phyloP scores from a whole-genome alignment of 2,329 filamentous ascomycete species.

The Penicillium brasilianum region DNA sequence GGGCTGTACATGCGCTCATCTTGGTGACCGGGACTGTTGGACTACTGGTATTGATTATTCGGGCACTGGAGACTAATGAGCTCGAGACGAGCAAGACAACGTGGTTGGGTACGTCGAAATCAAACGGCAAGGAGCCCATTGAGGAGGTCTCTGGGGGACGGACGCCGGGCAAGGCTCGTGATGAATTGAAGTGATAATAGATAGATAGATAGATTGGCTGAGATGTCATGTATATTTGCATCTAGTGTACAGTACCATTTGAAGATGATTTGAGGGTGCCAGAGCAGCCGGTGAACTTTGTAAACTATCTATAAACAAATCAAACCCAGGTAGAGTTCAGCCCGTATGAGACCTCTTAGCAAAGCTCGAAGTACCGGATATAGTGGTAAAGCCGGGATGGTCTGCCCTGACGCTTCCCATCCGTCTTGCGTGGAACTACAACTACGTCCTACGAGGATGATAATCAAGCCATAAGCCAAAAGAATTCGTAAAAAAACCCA shows the following conservation, averaged over 20 bases:
- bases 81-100: neutral
- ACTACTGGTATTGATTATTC: conserved; percentile 25
- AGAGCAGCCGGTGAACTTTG: neutral
- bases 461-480: conserved; percentile 12
- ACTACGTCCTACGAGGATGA: conserved; percentile 3
- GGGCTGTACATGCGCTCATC: conserved; percentile 80
- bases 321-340: neutral
- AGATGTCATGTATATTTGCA: conserved; percentile 7
- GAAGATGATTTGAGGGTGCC: neutral
- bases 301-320: neutral
- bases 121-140: neutral
- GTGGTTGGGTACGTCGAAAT: neutral
- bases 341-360: neutral
- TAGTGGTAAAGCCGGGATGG: neutral
- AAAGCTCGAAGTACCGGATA: neutral
- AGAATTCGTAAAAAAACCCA: conserved; percentile 17
- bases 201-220: neutral
- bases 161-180: neutral
- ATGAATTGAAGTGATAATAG: neutral
- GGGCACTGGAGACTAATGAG: conserved; percentile 2
- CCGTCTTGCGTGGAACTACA: neutral
- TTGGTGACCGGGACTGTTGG: conserved; percentile 53
- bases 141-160: neutral
- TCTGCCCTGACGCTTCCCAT: neutral
- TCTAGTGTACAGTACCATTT: neutral